Percentiles rank a stretch among this genome's conserved stretches.
These are phyloP conservation scores for Begonia loranthoides DNA, from an alignment of 306 rosid species.

Conservation along the genomic window DNA sequence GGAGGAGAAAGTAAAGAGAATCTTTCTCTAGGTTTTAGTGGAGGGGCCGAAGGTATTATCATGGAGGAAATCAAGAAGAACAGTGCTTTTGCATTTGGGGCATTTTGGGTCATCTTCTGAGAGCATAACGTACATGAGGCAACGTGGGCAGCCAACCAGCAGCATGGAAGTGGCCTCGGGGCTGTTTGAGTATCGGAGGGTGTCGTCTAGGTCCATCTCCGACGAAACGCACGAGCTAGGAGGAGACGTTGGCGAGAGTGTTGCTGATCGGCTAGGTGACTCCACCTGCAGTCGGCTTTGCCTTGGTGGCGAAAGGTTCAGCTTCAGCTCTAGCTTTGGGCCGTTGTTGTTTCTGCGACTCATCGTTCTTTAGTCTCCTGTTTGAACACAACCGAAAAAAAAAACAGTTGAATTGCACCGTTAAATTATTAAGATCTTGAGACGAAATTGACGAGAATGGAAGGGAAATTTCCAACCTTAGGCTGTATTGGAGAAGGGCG, in stretches of 20 bases:
- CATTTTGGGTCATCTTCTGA: conserved; percentile 67
- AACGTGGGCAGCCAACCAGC: conserved; percentile 71
- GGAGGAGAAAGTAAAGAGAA: not conserved
- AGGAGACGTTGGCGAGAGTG: conserved; percentile 65
- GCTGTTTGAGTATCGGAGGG: conserved; percentile 32
- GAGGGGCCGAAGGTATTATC: conserved; percentile 21
- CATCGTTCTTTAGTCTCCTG: conserved; percentile 26
- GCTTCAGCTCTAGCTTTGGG: conserved; percentile 77
- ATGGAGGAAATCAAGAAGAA: conserved; percentile 65
- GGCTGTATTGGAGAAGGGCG: not conserved
- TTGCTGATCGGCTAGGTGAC: conserved; percentile 46
- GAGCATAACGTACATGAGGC: conserved; percentile 93
- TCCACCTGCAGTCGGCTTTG: conserved; percentile 19
- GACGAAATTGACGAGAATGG: too few species aligned
- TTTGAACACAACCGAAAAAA: not conserved
- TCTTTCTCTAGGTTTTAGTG: conserved; percentile 26
- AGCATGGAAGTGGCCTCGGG: conserved; percentile 73
- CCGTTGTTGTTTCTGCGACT: conserved; percentile 48
- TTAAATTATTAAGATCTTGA: too few species aligned
- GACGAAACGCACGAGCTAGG: conserved; percentile 73
- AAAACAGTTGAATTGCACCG: not conserved
- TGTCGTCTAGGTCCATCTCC: conserved; percentile 49
- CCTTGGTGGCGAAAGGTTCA: conserved; percentile 81
- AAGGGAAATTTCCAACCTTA: too few species aligned
- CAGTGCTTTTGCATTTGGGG: conserved; percentile 92